Evolutionary conservation across 805 yeast species (phyloP).

Genomic region (Candida dajiaensis): DNA sequence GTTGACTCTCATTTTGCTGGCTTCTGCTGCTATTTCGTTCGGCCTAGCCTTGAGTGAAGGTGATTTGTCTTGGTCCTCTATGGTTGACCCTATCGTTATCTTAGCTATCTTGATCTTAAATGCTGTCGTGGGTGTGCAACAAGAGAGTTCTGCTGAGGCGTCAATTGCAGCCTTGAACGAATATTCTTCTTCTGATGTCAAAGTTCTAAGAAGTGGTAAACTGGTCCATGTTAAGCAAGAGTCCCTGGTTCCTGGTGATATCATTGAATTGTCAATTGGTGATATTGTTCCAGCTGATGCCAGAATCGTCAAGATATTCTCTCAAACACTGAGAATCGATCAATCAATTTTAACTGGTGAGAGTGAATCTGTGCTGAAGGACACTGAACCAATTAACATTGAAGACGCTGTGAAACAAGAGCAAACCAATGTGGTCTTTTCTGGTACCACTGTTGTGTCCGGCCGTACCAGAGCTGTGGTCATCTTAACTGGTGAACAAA

Average conservation of each 20-base stretch:
- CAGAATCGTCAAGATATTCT: slow-evolving; percentile 31
- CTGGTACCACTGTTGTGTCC: slow-evolving; percentile 38
- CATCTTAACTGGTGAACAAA: slow-evolving; percentile 39
- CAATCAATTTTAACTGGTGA: slow-evolving; percentile 46
- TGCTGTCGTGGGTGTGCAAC: slow-evolving; percentile 44
- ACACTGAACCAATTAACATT: slow-evolving; percentile 21
- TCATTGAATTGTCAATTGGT: slow-evolving; percentile 34
- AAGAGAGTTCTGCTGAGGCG: slow-evolving; percentile 44
- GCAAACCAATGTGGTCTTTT: slow-evolving; percentile 38
- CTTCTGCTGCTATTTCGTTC: slow-evolving; percentile 29
- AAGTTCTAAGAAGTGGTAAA: slow-evolving; percentile 38
- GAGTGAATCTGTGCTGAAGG: slow-evolving; percentile 35
- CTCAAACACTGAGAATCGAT: slow-evolving; percentile 39
- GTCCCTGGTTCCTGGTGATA: slow-evolving; percentile 41
- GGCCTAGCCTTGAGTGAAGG: slow-evolving; percentile 26
- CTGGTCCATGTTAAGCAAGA: slow-evolving; percentile 36
- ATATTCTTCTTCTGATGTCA: slow-evolving; percentile 41
- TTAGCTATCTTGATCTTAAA: slow-evolving; percentile 39
- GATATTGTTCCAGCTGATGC: slow-evolving; percentile 44
- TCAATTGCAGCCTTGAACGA: slow-evolving; percentile 45
- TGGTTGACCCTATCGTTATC: slow-evolving; percentile 37
- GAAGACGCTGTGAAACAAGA: slow-evolving; percentile 31
- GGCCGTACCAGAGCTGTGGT: slow-evolving; percentile 42
- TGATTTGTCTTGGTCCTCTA: slow-evolving; percentile 26
- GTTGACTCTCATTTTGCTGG: slow-evolving; percentile 28